Conservation (phyloP, 345 rosid species). For the Acer campestre region DNA sequence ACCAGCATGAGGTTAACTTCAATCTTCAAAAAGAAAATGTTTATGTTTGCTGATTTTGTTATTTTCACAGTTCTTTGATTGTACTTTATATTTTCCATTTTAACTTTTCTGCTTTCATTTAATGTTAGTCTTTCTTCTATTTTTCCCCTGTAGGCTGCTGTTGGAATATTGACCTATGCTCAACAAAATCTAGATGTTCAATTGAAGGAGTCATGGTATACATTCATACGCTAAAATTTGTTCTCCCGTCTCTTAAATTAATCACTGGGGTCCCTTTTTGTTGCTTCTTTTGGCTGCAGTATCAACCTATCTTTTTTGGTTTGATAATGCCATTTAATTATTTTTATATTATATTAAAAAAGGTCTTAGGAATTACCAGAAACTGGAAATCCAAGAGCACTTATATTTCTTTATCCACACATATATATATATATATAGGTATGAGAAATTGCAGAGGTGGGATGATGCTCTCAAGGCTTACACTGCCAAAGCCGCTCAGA, state of each 20-base stretch:
- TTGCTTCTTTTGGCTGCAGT: constrained; percentile 5
- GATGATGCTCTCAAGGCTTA: constrained; percentile 99
- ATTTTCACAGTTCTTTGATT: not conserved
- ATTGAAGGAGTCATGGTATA: constrained; percentile 95
- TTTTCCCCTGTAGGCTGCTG: constrained; percentile 74
- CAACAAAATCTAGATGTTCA: constrained; percentile 90
- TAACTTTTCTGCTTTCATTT: not conserved
- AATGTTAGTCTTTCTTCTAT: constrained; percentile 14
- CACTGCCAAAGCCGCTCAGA: constrained; percentile 78
- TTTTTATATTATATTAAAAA: not conserved
- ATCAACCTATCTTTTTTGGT: not conserved
- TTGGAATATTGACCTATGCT: constrained; percentile 96
- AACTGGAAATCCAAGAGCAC: not conserved
- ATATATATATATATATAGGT: constrained; percentile 48
- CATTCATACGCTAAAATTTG: not conserved
- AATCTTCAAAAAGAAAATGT: not conserved
- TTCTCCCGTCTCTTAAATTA: not conserved
- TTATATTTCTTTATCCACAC: not conserved
- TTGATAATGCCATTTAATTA: not conserved
- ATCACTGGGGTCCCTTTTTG: not conserved
- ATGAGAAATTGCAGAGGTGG: constrained; percentile 99
- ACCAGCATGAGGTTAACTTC: constrained; percentile 83
- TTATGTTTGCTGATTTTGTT: constrained; percentile 2
- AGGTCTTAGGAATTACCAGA: not conserved
- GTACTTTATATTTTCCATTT: not conserved